Evolutionary conservation across 1,284 basidiomycete genomes (phyloP).

Genomic region (Mycosarcoma mackinlayi): DNA sequence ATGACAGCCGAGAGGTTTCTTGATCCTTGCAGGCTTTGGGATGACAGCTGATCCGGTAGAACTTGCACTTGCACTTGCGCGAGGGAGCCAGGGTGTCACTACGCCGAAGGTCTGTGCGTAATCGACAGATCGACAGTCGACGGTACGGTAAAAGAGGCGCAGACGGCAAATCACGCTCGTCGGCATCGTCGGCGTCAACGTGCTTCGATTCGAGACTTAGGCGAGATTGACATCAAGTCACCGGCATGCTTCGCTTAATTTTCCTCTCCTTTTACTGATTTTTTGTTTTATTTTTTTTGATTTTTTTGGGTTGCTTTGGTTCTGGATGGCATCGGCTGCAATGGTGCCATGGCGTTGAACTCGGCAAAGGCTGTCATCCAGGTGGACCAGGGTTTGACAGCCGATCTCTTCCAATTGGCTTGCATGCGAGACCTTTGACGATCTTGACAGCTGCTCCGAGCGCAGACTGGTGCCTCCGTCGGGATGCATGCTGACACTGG

Average conservation of each 20-base stretch:
- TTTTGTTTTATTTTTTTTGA: background rate
- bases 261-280: background rate
- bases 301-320: conserved; percentile 1
- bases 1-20: background rate
- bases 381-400: conserved; percentile 13
- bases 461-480: too few species aligned
- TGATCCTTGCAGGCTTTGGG: background rate
- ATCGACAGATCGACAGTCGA: conserved; percentile 1
- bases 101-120: background rate
- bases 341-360: background rate
- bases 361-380: background rate
- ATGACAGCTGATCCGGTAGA: background rate
- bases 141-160: too few species aligned
- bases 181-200: background rate
- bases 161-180: too few species aligned
- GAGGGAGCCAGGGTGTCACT: too few species aligned
- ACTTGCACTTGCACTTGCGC: too few species aligned
- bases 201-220: background rate
- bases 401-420: conserved; percentile 1
- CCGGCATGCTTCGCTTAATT: background rate
- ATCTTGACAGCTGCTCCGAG: background rate
- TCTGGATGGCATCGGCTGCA: too few species aligned
- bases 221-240: background rate
- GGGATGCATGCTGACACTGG: background rate
- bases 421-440: conserved; percentile 1